phyloP scores from a whole-genome alignment of 2,329 filamentous ascomycete genomes.

The Phyllosticta citribraziliensis region DNA sequence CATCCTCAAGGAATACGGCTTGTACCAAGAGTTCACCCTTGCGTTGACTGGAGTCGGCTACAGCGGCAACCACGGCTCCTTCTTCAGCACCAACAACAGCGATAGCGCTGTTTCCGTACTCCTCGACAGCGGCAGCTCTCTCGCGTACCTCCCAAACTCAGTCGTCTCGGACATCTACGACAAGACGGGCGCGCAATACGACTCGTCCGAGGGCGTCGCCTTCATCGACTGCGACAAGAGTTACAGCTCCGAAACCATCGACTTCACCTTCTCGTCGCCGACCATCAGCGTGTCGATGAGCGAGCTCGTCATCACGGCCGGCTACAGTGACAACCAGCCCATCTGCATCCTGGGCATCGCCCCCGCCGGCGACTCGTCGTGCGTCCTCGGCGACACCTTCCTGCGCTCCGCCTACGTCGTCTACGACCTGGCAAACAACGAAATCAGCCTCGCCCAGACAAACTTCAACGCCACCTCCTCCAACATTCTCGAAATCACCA shows the following conservation, averaged over 20 bases:
- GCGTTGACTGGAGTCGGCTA: conserved; percentile 37
- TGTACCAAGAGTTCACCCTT: conserved; percentile 46
- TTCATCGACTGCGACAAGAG: conserved; percentile 45
- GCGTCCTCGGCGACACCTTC: conserved; percentile 53
- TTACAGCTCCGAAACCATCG: conserved; percentile 40
- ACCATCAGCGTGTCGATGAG: conserved; percentile 45
- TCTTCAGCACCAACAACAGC: conserved; percentile 27
- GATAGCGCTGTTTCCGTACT: conserved; percentile 45
- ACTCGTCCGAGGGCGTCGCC: conserved; percentile 32
- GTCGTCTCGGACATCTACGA: conserved; percentile 40
- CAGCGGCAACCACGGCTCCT: conserved; percentile 23
- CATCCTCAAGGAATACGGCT: conserved; percentile 39
- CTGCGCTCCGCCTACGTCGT: conserved; percentile 54
- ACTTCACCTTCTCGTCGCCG: conserved; percentile 47
- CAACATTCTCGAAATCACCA: conserved; percentile 45
- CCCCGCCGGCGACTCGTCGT: conserved; percentile 37
- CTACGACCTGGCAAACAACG: conserved; percentile 50
- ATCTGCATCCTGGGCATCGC: conserved; percentile 43
- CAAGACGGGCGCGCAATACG: conserved; percentile 32
- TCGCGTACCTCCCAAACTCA: conserved; percentile 58
- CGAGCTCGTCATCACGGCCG: conserved; percentile 47
- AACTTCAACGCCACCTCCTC: conserved; percentile 46
- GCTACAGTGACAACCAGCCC: conserved; percentile 29
- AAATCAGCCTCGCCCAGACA: conserved; percentile 52
- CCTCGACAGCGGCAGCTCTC: conserved; percentile 65